Conservation (phyloP, 257 asterid genomes). For the Anisodus tanguticus region DNA sequence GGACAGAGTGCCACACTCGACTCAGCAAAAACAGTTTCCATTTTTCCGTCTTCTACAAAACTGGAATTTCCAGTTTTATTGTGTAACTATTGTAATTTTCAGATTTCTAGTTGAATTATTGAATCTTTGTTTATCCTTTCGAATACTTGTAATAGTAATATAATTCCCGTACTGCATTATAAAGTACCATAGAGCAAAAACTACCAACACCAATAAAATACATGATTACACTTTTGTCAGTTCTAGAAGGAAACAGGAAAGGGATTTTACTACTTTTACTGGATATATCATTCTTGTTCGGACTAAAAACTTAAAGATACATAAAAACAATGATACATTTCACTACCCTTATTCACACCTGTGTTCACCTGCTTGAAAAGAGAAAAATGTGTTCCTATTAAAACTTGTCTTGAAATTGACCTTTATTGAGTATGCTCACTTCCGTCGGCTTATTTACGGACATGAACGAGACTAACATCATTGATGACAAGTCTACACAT, state of each 20-base stretch:
- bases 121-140: no score
- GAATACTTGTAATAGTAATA: no score
- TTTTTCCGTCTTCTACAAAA: no score
- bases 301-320: background rate
- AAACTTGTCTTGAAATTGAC: background rate
- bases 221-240: background rate
- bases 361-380: background rate
- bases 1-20: no score
- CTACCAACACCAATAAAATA: no score
- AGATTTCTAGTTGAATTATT: no score
- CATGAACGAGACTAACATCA: constrained; percentile 59
- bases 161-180: no score
- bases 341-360: background rate
- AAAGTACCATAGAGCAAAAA: no score
- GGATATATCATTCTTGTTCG: background rate
- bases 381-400: background rate
- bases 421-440: background rate
- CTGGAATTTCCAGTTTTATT: no score
- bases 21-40: no score
- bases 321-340: background rate
- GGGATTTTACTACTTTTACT: background rate
- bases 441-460: constrained; percentile 19
- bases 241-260: background rate
- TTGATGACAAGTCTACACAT: constrained; percentile 72
- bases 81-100: no score